Conservation (phyloP, 83 land plant genomes). For the Diphasiastrum complanatum region DNA sequence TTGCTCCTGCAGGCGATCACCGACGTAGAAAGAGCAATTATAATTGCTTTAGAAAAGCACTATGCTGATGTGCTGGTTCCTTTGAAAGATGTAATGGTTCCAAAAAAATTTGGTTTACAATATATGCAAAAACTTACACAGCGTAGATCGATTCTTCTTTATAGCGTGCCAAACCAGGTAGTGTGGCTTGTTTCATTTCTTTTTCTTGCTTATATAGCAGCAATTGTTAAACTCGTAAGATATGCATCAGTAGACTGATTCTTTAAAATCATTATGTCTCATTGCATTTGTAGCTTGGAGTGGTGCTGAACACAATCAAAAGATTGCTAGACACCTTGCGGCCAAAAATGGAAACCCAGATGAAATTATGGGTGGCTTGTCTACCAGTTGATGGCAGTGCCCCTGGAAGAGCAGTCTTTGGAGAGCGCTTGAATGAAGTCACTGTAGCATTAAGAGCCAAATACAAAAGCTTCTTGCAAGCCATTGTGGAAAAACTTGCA, state of each 20-base stretch:
- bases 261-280: slow-evolving; percentile 2
- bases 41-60: slow-evolving; percentile 85
- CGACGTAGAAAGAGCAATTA: slow-evolving; percentile 67
- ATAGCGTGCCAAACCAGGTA: slow-evolving; percentile 81
- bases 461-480: slow-evolving; percentile 79
- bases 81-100: slow-evolving; percentile 78
- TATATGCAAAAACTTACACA: slow-evolving; percentile 86
- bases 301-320: slow-evolving; percentile 73
- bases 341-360: slow-evolving; percentile 58
- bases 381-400: slow-evolving; percentile 45
- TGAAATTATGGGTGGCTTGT: slow-evolving; percentile 81
- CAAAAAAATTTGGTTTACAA: slow-evolving; percentile 69
- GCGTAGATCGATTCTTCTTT: slow-evolving; percentile 48
- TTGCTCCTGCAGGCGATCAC: slow-evolving; percentile 60
- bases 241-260: background rate
- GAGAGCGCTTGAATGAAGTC: slow-evolving; percentile 80
- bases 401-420: slow-evolving; percentile 40
- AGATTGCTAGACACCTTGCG: slow-evolving; percentile 83
- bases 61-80: slow-evolving; percentile 72
- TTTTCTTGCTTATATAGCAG: background rate
- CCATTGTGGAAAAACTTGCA: slow-evolving; percentile 76
- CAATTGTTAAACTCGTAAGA: background rate
- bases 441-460: slow-evolving; percentile 76
- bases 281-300: slow-evolving; percentile 56
- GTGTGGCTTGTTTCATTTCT: background rate